Conservation (phyloP, 2,329 filamentous ascomycete genomes). For the Rutstroemia sydowiana region DNA sequence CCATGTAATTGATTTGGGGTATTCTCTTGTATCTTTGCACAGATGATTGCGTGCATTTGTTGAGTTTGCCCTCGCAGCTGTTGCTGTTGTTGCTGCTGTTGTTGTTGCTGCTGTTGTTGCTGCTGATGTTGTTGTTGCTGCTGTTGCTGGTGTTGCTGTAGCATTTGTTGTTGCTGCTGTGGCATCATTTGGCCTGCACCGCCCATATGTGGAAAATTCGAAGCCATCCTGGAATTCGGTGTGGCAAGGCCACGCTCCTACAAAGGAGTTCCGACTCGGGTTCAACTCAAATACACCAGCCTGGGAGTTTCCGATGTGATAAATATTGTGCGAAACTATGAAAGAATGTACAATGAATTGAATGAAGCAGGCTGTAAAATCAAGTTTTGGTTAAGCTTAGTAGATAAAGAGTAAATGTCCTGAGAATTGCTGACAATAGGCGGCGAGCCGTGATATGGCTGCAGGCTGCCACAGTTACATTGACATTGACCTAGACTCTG, state of each 20-base stretch:
- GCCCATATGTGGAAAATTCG: slow-evolving; percentile 29
- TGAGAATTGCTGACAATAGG: slow-evolving; percentile 21
- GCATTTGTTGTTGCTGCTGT: slow-evolving; percentile 20
- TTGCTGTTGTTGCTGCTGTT: not conserved
- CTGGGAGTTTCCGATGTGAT: slow-evolving; percentile 1
- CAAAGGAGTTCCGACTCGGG: slow-evolving; percentile 16
- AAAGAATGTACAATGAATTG: slow-evolving; percentile 2
- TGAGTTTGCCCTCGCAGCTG: not conserved
- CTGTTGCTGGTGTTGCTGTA: slow-evolving; percentile 17
- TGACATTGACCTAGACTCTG: slow-evolving; percentile 24
- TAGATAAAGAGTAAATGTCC: slow-evolving; percentile 10
- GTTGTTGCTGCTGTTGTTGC: not conserved
- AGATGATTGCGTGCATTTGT: slow-evolving; percentile 18
- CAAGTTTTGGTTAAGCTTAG: slow-evolving; percentile 3
- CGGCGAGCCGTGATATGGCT: slow-evolving; percentile 22
- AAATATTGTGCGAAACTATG: slow-evolving; percentile 5
- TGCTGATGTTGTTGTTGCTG: slow-evolving; percentile 11
- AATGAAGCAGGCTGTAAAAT: not conserved
- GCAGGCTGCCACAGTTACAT: slow-evolving; percentile 24
- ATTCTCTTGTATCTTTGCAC: slow-evolving; percentile 21
- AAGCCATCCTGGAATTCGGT: slow-evolving; percentile 24
- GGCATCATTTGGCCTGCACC: slow-evolving; percentile 26
- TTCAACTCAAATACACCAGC: slow-evolving; percentile 16
- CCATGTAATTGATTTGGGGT: slow-evolving; percentile 19
- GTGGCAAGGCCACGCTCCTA: slow-evolving; percentile 25